phyloP scores from a whole-genome alignment of 768 basidiomycete genomes.

The Inosperma sp. region DNA sequence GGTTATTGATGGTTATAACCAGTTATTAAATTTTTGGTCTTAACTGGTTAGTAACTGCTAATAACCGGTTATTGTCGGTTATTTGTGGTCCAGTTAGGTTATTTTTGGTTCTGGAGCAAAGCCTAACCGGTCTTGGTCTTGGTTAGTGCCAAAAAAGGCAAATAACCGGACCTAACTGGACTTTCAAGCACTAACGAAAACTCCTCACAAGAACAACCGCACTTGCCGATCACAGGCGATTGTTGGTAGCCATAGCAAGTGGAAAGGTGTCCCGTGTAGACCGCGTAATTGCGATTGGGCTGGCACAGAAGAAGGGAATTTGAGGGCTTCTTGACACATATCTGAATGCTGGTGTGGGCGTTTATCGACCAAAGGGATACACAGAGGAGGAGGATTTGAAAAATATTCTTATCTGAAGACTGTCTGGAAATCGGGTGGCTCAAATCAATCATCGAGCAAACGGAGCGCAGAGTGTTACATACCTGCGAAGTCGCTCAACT shows the following conservation, averaged over 20 bases:
- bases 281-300: conserved; percentile 14
- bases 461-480: conserved; percentile 1
- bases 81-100: too few relatives aligned
- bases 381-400: conserved; percentile 19
- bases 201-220: conserved; percentile 12
- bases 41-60: too few relatives aligned
- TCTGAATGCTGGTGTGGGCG: conserved; percentile 1
- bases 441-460: conserved; percentile 20
- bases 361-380: conserved; percentile 18
- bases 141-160: too few relatives aligned
- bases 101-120: too few relatives aligned
- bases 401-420: conserved; percentile 14
- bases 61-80: too few relatives aligned
- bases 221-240: too few relatives aligned
- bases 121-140: too few relatives aligned
- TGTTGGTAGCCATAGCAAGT: conserved; percentile 21
- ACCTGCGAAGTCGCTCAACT: conserved; percentile 6
- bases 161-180: too few relatives aligned
- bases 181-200: too few relatives aligned
- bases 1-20: too few relatives aligned
- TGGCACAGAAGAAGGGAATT: conserved; percentile 9
- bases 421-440: too few relatives aligned
- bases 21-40: too few relatives aligned
- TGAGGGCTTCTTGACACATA: conserved; percentile 9
- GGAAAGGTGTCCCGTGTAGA: conserved; percentile 16